These are phyloP conservation scores for Eucalyptus sp. DNA, from an alignment of 345 rosid genomes.

Conservation along the genomic window DNA sequence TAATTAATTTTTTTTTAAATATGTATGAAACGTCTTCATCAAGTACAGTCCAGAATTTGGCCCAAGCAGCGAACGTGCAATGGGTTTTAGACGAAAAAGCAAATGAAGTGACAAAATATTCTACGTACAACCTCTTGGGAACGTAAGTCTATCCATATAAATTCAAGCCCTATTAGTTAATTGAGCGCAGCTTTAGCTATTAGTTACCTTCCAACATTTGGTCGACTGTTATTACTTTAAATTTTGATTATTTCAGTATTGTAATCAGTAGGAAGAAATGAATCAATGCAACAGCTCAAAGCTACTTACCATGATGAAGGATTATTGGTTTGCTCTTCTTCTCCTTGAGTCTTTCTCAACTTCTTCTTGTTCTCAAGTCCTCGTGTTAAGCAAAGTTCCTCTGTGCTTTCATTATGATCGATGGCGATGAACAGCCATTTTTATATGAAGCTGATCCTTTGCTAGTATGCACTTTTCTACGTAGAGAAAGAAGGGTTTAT, in stretches of 20 bases:
- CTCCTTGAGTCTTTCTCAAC: neutral
- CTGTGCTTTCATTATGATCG: neutral
- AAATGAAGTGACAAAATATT: neutral
- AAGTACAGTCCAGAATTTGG: neutral
- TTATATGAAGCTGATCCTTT: neutral
- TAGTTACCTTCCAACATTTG: neutral
- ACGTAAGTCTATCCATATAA: neutral
- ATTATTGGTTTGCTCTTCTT: neutral
- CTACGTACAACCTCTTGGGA: neutral
- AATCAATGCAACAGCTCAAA: neutral
- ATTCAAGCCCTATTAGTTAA: neutral
- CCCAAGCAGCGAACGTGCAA: neutral
- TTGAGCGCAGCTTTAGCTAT: neutral
- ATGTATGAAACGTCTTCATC: neutral
- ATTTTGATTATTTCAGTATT: neutral
- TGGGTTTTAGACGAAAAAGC: neutral
- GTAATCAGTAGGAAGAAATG: neutral
- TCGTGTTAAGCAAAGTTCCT: neutral
- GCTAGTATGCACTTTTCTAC: neutral
- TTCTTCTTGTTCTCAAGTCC: neutral
- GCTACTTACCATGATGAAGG: neutral
- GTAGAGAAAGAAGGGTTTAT: neutral
- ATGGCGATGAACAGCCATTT: neutral
- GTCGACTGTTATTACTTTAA: neutral
- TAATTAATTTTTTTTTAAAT: neutral